Evolutionary conservation across 257 asterid species (phyloP).

Genomic region (Ehretia macrophylla): DNA sequence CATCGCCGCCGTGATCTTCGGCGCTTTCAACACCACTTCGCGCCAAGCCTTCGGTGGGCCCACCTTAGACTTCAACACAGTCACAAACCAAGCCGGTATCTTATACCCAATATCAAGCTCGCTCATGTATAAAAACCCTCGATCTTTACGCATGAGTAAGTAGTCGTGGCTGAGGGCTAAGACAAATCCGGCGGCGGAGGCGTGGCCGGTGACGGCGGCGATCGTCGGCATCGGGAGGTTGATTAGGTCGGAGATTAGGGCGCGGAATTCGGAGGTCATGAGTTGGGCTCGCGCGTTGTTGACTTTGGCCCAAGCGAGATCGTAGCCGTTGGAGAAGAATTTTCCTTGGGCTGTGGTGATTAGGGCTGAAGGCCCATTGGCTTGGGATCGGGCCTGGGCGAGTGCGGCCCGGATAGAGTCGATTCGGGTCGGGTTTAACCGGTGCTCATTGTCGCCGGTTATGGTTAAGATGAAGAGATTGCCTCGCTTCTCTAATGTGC

Average conservation of each 20-base stretch:
- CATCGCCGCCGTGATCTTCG: conserved; percentile 37
- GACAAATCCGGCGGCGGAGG: conserved; percentile 53
- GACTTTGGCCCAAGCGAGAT: conserved; percentile 48
- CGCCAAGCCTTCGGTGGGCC: conserved; percentile 42
- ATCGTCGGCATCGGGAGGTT: conserved; percentile 74
- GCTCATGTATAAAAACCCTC: conserved; percentile 58
- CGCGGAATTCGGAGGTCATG: conserved; percentile 48
- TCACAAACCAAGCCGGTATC: conserved; percentile 48
- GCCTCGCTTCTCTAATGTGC: conserved; percentile 45
- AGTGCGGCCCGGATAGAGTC: conserved; percentile 51
- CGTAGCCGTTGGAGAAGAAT: conserved; percentile 76
- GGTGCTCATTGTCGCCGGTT: conserved; percentile 57
- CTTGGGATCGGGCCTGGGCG: conserved; percentile 25
- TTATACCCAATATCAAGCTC: conserved; percentile 47
- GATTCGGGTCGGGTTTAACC: conserved; percentile 50
- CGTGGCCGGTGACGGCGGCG: conserved; percentile 70
- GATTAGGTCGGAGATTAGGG: conserved; percentile 44
- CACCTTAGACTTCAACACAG: conserved; percentile 33
- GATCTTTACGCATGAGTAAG: conserved; percentile 48
- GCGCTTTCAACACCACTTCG: conserved; percentile 43
- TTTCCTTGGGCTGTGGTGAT: conserved; percentile 72
- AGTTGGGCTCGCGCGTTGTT: conserved; percentile 20
- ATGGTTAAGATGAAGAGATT: conserved; percentile 54
- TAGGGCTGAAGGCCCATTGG: conserved; percentile 44
- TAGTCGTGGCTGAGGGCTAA: conserved; percentile 64